phyloP scores from a whole-genome alignment of 176 grass and related monocot species.

The Elymus sibiricus region DNA sequence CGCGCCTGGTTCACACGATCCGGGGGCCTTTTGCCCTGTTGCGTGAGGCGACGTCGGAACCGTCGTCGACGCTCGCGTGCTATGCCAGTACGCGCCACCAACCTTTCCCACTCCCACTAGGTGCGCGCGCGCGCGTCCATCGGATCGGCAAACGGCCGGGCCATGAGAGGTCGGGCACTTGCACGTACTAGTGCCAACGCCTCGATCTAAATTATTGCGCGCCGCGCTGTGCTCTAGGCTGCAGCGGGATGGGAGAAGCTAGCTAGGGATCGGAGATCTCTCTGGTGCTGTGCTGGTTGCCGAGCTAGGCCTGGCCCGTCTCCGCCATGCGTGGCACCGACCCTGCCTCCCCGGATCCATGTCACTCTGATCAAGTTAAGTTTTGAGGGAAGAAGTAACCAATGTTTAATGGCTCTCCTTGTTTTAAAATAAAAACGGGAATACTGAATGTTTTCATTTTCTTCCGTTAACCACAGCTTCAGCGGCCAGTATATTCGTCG shows the following conservation, averaged over 20 bases:
- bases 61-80: slow-evolving; percentile 11
- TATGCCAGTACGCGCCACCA: background rate
- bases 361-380: too few species aligned
- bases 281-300: background rate
- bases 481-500: too few species aligned
- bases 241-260: background rate
- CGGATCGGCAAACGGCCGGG: background rate
- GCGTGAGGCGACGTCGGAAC: slow-evolving; percentile 45
- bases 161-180: background rate
- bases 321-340: background rate
- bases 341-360: background rate
- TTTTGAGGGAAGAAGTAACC: background rate
- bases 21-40: background rate
- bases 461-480: too few species aligned
- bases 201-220: background rate
- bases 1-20: background rate
- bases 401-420: background rate
- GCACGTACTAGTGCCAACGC: background rate
- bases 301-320: background rate
- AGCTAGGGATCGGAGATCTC: background rate
- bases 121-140: background rate
- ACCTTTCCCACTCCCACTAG: background rate
- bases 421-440: too few species aligned
- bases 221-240: background rate
- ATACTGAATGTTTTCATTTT: too few species aligned